Evolutionary conservation across 2,329 filamentous ascomycete genomes (phyloP).

Genomic region (Cercospora sojina): DNA sequence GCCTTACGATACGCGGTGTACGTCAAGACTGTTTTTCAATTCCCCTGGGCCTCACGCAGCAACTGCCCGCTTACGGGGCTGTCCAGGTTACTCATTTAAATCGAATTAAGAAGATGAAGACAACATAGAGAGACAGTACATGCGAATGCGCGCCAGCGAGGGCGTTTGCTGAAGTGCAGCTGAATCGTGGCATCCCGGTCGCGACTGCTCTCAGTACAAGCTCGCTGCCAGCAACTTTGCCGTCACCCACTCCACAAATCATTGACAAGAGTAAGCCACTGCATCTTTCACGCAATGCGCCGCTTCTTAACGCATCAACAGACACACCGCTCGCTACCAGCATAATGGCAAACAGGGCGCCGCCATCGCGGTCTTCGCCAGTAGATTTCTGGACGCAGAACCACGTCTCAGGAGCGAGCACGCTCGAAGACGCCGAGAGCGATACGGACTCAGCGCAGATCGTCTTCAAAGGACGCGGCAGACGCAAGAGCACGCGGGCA

Average conservation of each 20-base stretch:
- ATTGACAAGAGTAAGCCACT: background rate
- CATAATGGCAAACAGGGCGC: background rate
- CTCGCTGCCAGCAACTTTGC: background rate
- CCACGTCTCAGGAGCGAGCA: background rate
- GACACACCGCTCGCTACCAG: background rate
- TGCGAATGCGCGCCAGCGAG: background rate
- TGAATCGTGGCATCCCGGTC: background rate
- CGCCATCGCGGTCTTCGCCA: background rate
- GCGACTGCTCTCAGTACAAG: background rate
- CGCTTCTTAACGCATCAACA: background rate
- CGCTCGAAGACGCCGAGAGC: background rate
- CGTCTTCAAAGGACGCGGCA: background rate
- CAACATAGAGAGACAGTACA: background rate
- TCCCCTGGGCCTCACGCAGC: background rate
- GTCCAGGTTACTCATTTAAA: background rate
- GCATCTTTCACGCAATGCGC: background rate
- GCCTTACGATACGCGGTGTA: background rate
- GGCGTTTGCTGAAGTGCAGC: background rate
- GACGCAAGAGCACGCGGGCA: background rate
- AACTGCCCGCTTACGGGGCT: background rate
- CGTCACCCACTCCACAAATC: background rate
- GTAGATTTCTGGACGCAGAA: background rate
- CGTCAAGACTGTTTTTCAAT: background rate
- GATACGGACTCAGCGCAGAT: background rate
- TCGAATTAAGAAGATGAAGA: background rate